phyloP scores from a whole-genome alignment of 2,329 filamentous ascomycete species.

The Colletotrichum eremochloae region DNA sequence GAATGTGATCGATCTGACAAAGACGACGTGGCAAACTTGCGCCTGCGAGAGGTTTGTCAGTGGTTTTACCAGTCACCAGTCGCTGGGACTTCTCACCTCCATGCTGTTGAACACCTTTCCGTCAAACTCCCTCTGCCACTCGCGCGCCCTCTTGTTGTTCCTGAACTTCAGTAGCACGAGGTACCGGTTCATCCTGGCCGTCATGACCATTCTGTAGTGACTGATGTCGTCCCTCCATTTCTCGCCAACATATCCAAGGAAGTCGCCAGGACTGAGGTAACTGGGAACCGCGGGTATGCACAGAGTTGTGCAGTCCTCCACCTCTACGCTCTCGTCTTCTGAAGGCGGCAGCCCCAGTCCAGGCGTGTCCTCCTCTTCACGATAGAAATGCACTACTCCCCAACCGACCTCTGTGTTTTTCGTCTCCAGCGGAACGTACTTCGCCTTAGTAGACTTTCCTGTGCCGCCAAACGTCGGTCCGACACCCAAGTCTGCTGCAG shows the following conservation, averaged over 20 bases:
- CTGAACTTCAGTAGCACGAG: constrained; percentile 97
- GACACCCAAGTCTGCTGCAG: constrained; percentile 65
- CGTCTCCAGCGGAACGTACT: constrained; percentile 78
- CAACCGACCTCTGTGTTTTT: constrained; percentile 85
- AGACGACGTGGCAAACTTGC: constrained; percentile 94
- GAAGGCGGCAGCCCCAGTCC: constrained; percentile 57
- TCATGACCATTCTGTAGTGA: constrained; percentile 95
- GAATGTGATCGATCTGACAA: constrained; percentile 92
- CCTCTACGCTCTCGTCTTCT: constrained; percentile 49
- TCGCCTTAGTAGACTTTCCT: constrained; percentile 85
- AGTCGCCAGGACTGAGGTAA: constrained; percentile 91
- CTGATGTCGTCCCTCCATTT: constrained; percentile 87
- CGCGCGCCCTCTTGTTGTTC: constrained; percentile 77
- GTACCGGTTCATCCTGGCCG: constrained; percentile 88
- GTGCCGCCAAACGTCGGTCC: constrained; percentile 69
- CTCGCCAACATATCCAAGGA: constrained; percentile 92
- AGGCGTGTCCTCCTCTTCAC: constrained; percentile 82
- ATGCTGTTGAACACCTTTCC: constrained; percentile 93
- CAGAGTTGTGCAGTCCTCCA: constrained; percentile 84
- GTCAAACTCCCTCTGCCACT: constrained; percentile 90
- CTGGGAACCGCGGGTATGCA: constrained; percentile 96
- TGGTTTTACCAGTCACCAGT: background rate
- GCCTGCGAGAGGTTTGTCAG: constrained; percentile 63
- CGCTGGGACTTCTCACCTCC: constrained; percentile 70
- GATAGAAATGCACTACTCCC: constrained; percentile 94